Base-by-base conservation (phyloP, 176 grass and related monocot species). In the Bonia amplexicaulis region DNA sequence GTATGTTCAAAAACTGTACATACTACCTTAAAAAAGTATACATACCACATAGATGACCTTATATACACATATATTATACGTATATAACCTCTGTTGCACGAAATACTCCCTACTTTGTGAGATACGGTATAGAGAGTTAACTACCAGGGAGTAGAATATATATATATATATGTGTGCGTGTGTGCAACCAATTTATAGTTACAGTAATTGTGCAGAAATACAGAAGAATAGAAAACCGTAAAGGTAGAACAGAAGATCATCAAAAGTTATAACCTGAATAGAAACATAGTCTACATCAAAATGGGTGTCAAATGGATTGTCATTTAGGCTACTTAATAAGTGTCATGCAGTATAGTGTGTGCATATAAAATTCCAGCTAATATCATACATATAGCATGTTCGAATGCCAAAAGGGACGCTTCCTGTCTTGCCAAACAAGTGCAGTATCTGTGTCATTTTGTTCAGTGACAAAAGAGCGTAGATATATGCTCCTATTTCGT, bases 241-340 rank as follows among this genome's bases (percentile, higher is more conserved):
- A 65, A 78, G 0, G 17, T 88, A 71, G 14, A 82, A 37, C 4
- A 10, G 16, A 27, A 68, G 25, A 54, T 6, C 9, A 15, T 35
- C 26, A 69, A 33, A 51, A 79, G 1, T 67, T 39, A 16, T 66
- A 33, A 85, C 41, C 59, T 66, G 17, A 58, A 54, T 29, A 22
- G 57, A 66, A 80, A 58, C 55, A 80, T 80, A 49, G 60, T 49
- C 49, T 41, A 44, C 74, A n/a, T 80, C 7, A 45, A 66, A 66
- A 80, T n/a, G 1, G n/a, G 14, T 66, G 20, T 20, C 48, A 42
- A 7, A 53, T 66, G 59, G 31, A 76, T 76, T 64, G n/a, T 22
- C 40, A 7, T 74, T 44, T 45, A 80, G 29, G 66, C 5, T 51
- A 71, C 15, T 74, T 64, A 15, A 33, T 39, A 26, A 76, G 62